These are phyloP conservation scores for Lactarius hatsudake DNA, from an alignment of 768 basidiomycete species.

Conservation along the genomic window DNA sequence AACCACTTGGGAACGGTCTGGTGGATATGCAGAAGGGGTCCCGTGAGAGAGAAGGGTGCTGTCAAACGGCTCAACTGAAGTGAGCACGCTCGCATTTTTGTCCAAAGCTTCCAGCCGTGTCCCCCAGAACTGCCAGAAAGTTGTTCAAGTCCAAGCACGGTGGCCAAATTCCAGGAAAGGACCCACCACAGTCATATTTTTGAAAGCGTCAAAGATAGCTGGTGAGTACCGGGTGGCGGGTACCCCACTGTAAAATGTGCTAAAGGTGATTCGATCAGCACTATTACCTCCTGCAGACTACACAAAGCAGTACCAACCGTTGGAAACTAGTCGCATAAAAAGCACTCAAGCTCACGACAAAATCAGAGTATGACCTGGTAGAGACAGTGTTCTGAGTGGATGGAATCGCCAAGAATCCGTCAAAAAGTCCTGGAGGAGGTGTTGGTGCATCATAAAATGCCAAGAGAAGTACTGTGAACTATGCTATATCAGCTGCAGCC, in stretches of 20 bases:
- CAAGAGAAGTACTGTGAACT: not conserved
- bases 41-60: constrained; percentile 10
- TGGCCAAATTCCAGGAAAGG: not conserved
- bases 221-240: not conserved
- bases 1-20: constrained; percentile 13
- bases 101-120: not conserved
- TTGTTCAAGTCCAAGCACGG: not conserved
- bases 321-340: not conserved
- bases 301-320: not conserved
- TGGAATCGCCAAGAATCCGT: constrained; percentile 26
- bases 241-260: not conserved
- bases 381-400: not conserved
- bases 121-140: constrained; percentile 12
- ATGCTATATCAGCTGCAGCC: not conserved
- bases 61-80: constrained; percentile 2
- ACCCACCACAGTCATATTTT: not conserved
- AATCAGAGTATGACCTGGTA: not conserved
- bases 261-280: not conserved
- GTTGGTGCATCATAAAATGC: constrained; percentile 27
- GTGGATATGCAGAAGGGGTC: constrained; percentile 17
- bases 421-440: constrained; percentile 23
- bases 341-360: not conserved
- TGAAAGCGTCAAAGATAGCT: not conserved
- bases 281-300: not conserved
- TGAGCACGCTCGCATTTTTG: not conserved